Conservation (phyloP, 192 early-diverging fungal species). For the Podila verticillata region DNA sequence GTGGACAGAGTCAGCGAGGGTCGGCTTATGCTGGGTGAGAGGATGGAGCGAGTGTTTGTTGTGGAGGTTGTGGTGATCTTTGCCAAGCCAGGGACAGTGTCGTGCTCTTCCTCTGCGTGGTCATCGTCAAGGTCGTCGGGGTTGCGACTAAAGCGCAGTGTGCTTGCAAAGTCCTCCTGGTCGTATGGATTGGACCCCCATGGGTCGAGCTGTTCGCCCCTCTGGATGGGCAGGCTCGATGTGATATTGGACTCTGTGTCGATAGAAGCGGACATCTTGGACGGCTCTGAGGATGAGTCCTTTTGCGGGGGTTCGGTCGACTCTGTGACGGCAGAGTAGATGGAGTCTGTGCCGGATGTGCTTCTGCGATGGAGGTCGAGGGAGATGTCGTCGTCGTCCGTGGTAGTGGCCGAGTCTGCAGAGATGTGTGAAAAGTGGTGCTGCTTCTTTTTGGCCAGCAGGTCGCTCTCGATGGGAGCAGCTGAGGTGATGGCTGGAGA, state of each 20-base stretch:
- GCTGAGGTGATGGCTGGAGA: conserved; percentile 5
- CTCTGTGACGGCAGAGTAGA: conserved; percentile 49
- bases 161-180: conserved; percentile 34
- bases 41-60: background rate
- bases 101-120: conserved; percentile 6
- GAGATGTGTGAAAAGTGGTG: conserved; percentile 46
- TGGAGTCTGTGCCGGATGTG: conserved; percentile 36
- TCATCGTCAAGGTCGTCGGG: conserved; percentile 20
- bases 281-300: background rate
- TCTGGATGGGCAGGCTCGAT: conserved; percentile 2
- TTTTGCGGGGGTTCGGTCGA: conserved; percentile 36
- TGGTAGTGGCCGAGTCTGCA: conserved; percentile 43
- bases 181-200: conserved; percentile 50
- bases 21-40: background rate
- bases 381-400: conserved; percentile 13
- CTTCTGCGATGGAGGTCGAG: conserved; percentile 31
- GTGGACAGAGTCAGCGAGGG: background rate
- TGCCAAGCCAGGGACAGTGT: conserved; percentile 40
- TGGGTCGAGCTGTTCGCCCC: conserved; percentile 38
- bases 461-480: background rate
- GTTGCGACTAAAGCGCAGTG: conserved; percentile 25
- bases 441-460: conserved; percentile 2
- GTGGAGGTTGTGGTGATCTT: background rate
- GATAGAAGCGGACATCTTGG: background rate
- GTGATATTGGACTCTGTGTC: background rate